phyloP scores from a whole-genome alignment of 2,329 filamentous ascomycete genomes.

The Immersiporthe knoxdaviesiana region DNA sequence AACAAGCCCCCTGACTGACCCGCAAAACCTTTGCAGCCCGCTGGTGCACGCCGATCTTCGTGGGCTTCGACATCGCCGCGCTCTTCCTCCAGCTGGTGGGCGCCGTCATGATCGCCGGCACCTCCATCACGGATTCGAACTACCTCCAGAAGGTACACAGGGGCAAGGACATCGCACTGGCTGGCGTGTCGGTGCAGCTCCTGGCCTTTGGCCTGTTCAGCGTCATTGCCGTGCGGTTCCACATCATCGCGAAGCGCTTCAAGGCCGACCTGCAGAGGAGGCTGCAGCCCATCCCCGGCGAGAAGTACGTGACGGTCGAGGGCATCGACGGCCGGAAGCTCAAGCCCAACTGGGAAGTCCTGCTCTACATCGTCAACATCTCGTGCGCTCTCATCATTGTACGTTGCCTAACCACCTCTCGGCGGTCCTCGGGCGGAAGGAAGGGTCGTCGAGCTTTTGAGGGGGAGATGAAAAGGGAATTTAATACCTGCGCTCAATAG shows the following conservation, averaged over 20 bases:
- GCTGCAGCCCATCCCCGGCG: slow-evolving; percentile 34
- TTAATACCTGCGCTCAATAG: background rate
- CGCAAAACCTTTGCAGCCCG: slow-evolving; percentile 31
- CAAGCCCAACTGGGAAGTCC: slow-evolving; percentile 40
- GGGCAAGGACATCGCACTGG: slow-evolving; percentile 44
- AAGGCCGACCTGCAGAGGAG: slow-evolving; percentile 36
- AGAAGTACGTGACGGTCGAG: slow-evolving; percentile 40
- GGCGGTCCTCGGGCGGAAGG: background rate
- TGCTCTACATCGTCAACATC: slow-evolving; percentile 41
- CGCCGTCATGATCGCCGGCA: slow-evolving; percentile 45
- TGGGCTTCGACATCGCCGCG: slow-evolving; percentile 44
- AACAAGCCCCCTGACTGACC: slow-evolving; percentile 24
- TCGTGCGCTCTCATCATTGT: slow-evolving; percentile 39
- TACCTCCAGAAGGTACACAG: slow-evolving; percentile 38
- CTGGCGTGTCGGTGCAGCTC: slow-evolving; percentile 48
- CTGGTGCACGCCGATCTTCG: slow-evolving; percentile 46
- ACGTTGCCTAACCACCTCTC: slow-evolving; percentile 12
- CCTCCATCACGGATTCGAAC: slow-evolving; percentile 38
- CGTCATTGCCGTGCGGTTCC: slow-evolving; percentile 49
- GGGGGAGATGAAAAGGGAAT: no score
- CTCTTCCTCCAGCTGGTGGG: slow-evolving; percentile 45
- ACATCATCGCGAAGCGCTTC: slow-evolving; percentile 48
- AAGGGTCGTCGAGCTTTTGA: background rate
- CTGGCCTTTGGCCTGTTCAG: slow-evolving; percentile 51
- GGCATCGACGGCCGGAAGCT: slow-evolving; percentile 32